Evolutionary conservation across 2,329 filamentous ascomycete species (phyloP), one percentile per base, ranked within the genome.

Genomic region (Claviceps purpurea): DNA sequence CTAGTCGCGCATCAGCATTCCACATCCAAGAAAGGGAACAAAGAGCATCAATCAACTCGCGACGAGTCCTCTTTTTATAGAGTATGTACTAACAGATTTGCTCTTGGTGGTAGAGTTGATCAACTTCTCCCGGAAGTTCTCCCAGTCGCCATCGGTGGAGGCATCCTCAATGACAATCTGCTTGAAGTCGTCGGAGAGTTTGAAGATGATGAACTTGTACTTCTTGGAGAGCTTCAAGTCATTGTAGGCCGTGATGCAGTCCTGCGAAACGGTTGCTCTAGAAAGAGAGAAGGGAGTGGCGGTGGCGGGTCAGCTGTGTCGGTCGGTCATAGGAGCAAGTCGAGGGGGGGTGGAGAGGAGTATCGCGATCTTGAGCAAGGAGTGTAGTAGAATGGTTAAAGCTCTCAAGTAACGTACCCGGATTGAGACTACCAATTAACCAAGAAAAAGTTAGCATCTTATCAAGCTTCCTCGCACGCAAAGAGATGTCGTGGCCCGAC

Each of bases 141-240:
- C 79, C 75, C 81, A 91, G 70, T 89, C 81, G 59, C 71, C 71
- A 61, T 82, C 75, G 56, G 72, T 72, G 54, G 82, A 85, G 51
- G 80, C 76, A 68, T 87, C 81, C 71, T 91, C 87, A 62, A 93
- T 81, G 54, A 86, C 82, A 67, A 93, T 89, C 72, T 88, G 71
- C 72, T 84, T 88, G 78, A 82, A 82, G 75, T 89, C 79, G 71
- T 90, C 85, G 59, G 82, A 84, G 67, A 93, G 81, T 78, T 89
- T 89, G 83, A 80, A 91, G 77, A 93, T 82, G 74, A 93, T 85
- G 78, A 80, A 94, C 74, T 89, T 90, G 75, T 81, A 77, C 75
- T 81, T 82, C 73, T 89, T 89, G 71, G 72, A 76, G 61, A 89
- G 82, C 81, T 91, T 91, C 60, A 91, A 79, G 61, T 90, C 84